phyloP scores from a whole-genome alignment of 345 rosid species.

The Dimocarpus longan region DNA sequence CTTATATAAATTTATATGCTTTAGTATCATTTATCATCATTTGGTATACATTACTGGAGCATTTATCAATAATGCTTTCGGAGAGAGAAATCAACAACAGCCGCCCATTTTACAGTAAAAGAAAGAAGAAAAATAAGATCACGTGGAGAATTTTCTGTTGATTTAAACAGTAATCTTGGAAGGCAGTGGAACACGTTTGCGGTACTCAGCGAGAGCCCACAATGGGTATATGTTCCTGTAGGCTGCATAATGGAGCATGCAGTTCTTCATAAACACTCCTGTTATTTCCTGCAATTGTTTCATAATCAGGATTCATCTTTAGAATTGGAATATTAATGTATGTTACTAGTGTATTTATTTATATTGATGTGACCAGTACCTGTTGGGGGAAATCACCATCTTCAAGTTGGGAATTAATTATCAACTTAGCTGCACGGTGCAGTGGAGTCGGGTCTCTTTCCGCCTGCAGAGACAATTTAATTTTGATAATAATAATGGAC shows the following conservation, averaged over 20 bases:
- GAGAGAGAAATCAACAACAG: neutral
- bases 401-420: conserved; percentile 68
- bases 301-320: neutral
- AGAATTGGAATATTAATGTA: too few relatives aligned
- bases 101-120: neutral
- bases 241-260: conserved; percentile 40
- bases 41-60: neutral
- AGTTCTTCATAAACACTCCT: conserved; percentile 44
- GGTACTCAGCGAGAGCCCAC: conserved; percentile 50
- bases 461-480: conserved; percentile 26
- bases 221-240: conserved; percentile 45
- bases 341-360: neutral
- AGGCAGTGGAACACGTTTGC: conserved; percentile 26
- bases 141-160: neutral
- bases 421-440: conserved; percentile 59
- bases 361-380: conserved; percentile 24
- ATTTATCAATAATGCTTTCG: neutral
- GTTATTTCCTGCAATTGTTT: conserved; percentile 33
- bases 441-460: conserved; percentile 62
- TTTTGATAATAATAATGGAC: too few relatives aligned
- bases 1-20: neutral
- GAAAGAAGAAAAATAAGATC: too few relatives aligned
- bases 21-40: neutral
- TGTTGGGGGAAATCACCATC: conserved; percentile 69
- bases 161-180: neutral